Base-by-base conservation (phyloP, 2,329 filamentous ascomycete genomes). In the Sclerotinia borealis region DNA sequence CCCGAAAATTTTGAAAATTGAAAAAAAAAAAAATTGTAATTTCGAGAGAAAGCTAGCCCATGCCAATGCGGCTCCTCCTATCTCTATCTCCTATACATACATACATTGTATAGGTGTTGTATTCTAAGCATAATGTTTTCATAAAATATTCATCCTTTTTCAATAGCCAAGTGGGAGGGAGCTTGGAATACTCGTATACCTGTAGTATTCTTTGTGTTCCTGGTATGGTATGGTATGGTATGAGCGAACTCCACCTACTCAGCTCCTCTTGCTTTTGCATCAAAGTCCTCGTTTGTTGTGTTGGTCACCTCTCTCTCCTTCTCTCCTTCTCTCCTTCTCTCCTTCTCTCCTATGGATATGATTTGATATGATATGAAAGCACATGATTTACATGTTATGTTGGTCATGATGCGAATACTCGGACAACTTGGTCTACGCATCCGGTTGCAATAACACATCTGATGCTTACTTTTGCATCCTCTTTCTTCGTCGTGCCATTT, bases 361-460 rank as follows among this genome's bases (percentile, higher is more conserved):
- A n/a, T n/a, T n/a, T n/a, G n/a, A n/a, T n/a, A n/a, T n/a, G n/a
- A n/a, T n/a, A n/a, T n/a, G n/a, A n/a, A n/a, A n/a, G 39, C 54
- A 56, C 54, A 59, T 49, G 29, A 41, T 49, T 49, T 34, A 45
- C 29, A 59, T 37, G 56, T 64, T n/a, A n/a, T n/a, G n/a, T n/a
- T n/a, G 13, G 58, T 74, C 69, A 75, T 69, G 72, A 74, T 67
- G 91, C 90, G 78, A 93, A 96, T 60, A 96, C 85, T 70, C 90
- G 83, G 67, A 96, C 84, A 68, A 87, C 91, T 73, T 87, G 79
- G 78, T 96, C 91, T 64, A 96, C 91, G 73, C 92, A 91, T 41
- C 91, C 92, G 3, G 92, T 96, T 10, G 92, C 92, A 70, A 96
- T 88, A 22, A 96, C 87, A 74, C 92, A 96, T 66, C 91, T 83